Evolutionary conservation across 176 grass and related monocot species (phyloP).

Genomic region (Aegilops umbellulata): DNA sequence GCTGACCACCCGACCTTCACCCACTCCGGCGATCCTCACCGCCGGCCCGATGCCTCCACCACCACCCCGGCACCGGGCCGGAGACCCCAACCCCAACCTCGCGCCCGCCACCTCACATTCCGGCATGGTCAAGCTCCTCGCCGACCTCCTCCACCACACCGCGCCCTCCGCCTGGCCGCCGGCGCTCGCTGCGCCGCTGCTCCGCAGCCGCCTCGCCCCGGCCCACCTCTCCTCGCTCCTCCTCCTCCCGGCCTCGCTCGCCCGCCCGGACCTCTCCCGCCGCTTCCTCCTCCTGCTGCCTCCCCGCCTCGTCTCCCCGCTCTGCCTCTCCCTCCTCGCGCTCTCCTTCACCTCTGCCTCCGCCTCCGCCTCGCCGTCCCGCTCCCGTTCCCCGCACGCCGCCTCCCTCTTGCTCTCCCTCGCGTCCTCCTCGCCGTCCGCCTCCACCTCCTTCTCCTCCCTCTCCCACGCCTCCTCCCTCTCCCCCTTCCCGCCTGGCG

Average conservation of each 20-base stretch:
- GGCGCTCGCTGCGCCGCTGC: conserved; percentile 34
- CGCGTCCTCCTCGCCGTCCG: conserved; percentile 17
- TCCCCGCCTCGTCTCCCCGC: conserved; percentile 35
- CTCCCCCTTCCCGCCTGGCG: neutral
- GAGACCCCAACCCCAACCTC: neutral
- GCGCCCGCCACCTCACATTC: conserved; percentile 16
- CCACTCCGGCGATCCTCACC: neutral
- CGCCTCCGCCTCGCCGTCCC: conserved; percentile 10
- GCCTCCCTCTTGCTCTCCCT: conserved; percentile 27
- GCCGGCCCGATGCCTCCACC: conserved; percentile 20
- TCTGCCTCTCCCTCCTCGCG: conserved; percentile 43
- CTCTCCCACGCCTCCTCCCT: conserved; percentile 1
- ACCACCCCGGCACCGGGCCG: neutral
- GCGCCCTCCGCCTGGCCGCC: conserved; percentile 35
- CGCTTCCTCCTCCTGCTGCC: conserved; percentile 13
- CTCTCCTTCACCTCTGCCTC: conserved; percentile 42
- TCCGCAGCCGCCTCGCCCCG: conserved; percentile 22
- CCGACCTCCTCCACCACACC: conserved; percentile 41
- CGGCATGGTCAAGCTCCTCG: conserved; percentile 33
- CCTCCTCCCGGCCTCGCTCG: neutral
- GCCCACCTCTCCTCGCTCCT: neutral
- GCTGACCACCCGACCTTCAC: neutral
- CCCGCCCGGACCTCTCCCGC: conserved; percentile 9
- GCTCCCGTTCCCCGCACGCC: conserved; percentile 29
- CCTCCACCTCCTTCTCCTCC: neutral